Evolutionary conservation across 2,329 filamentous ascomycete species (phyloP).

Genomic region (Diaporthe australafricana): DNA sequence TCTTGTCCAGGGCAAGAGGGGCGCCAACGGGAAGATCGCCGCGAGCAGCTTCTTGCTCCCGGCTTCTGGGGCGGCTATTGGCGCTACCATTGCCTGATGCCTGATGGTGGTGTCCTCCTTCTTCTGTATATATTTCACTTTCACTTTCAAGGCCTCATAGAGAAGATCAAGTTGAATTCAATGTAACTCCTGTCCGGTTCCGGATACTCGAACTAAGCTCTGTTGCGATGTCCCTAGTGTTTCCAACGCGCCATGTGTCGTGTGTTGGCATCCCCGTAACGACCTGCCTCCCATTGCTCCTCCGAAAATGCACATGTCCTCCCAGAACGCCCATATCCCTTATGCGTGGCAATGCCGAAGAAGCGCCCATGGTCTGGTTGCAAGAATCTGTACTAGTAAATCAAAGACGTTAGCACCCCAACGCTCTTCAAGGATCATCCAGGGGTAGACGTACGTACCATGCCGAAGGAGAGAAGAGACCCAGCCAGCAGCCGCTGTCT

Average conservation of each 20-base stretch:
- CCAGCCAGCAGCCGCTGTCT: too few species aligned
- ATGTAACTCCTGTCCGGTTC: neutral
- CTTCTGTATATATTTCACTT: constrained; percentile 1
- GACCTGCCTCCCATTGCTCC: neutral
- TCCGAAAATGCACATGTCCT: neutral
- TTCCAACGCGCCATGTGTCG: neutral
- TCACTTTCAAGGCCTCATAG: neutral
- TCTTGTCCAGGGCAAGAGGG: constrained; percentile 51
- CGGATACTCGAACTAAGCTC: neutral
- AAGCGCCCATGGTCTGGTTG: neutral
- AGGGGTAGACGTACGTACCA: neutral
- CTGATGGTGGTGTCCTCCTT: neutral
- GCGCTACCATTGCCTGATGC: constrained; percentile 50
- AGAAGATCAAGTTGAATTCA: neutral
- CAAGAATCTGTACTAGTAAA: neutral
- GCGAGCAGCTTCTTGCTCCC: constrained; percentile 56
- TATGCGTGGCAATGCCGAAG: neutral
- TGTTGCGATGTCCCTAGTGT: too few species aligned
- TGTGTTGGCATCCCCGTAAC: too few species aligned
- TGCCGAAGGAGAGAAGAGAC: neutral
- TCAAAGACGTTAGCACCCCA: neutral
- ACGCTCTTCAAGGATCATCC: accelerated
- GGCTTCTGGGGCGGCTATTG: constrained; percentile 49
- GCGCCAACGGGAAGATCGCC: constrained; percentile 52
- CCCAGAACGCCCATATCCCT: neutral